Conservation (phyloP, 345 rosid genomes). For the Camelina hispida region DNA sequence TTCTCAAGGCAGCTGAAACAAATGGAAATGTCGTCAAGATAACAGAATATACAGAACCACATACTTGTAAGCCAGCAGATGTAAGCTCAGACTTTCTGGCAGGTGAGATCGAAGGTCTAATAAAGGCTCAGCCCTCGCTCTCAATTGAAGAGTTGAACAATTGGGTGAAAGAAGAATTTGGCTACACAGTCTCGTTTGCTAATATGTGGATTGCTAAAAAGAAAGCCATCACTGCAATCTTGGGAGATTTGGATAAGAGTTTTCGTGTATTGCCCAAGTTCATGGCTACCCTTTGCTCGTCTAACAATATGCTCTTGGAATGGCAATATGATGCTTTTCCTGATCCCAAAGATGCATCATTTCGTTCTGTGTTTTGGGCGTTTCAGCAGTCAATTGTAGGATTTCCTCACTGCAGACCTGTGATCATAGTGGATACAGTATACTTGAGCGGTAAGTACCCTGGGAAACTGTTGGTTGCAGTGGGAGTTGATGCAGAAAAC, state of each 20-base stretch:
- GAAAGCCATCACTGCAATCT: not conserved
- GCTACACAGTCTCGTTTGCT: not conserved
- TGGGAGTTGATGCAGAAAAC: not conserved
- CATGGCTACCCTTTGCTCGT: slow-evolving; percentile 10
- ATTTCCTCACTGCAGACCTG: slow-evolving; percentile 7
- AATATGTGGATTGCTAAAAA: slow-evolving; percentile 18
- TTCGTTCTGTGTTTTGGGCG: slow-evolving; percentile 19
- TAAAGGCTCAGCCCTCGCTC: not conserved
- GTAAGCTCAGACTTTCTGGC: not conserved
- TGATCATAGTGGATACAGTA: not conserved
- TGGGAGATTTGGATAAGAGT: slow-evolving; percentile 17
- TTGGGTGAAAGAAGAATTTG: not conserved
- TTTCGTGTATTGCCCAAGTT: slow-evolving; percentile 23
- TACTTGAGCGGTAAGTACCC: not conserved
- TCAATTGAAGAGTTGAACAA: not conserved
- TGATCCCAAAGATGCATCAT: slow-evolving; percentile 5
- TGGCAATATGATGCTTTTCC: slow-evolving; percentile 1
- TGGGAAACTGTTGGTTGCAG: not conserved
- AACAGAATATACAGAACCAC: not conserved
- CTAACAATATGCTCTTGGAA: not conserved
- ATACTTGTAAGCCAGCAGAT: not conserved
- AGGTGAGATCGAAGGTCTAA: not conserved
- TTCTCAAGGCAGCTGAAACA: not conserved
- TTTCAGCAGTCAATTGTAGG: slow-evolving; percentile 23
- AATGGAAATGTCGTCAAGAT: not conserved